Conservation (phyloP, 345 rosid species). For the Eutrema japonicum region DNA sequence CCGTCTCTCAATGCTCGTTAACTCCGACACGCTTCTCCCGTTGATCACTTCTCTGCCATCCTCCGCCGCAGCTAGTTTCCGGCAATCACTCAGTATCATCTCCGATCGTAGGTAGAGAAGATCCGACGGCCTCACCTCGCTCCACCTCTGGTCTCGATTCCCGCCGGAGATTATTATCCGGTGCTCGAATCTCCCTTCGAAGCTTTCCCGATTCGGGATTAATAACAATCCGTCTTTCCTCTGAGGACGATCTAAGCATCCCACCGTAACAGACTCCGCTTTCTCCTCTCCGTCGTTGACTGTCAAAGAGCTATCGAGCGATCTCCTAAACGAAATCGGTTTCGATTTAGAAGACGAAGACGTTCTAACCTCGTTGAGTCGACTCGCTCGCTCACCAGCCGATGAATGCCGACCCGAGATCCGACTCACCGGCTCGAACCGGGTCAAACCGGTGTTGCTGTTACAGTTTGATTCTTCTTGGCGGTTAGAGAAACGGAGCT, state of each 20-base stretch:
- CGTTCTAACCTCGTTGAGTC: slow-evolving; percentile 15
- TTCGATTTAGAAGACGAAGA: slow-evolving; percentile 16
- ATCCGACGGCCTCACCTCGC: slow-evolving; percentile 75
- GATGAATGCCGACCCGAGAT: slow-evolving; percentile 78
- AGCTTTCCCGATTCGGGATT: slow-evolving; percentile 36
- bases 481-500: slow-evolving; percentile 31
- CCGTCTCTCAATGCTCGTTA: slow-evolving; percentile 68
- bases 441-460: slow-evolving; percentile 6
- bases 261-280: slow-evolving; percentile 44
- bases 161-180: slow-evolving; percentile 67
- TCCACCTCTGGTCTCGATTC: slow-evolving; percentile 61
- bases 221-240: slow-evolving; percentile 72
- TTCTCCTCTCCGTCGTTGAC: slow-evolving; percentile 35
- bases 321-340: slow-evolving; percentile 52
- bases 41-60: slow-evolving; percentile 63
- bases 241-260: slow-evolving; percentile 54
- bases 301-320: slow-evolving; percentile 55
- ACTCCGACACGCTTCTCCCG: slow-evolving; percentile 78
- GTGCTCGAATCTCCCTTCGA: slow-evolving; percentile 63
- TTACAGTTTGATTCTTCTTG: slow-evolving; percentile 24
- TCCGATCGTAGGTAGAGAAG: slow-evolving; percentile 69
- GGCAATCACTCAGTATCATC: slow-evolving; percentile 65
- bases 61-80: slow-evolving; percentile 38
- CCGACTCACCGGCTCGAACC: slow-evolving; percentile 40
- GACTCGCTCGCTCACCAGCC: slow-evolving; percentile 54